These are phyloP conservation scores for Talaromyces amestolkiae DNA, from an alignment of 2,329 filamentous ascomycete species.

Conservation along the genomic window DNA sequence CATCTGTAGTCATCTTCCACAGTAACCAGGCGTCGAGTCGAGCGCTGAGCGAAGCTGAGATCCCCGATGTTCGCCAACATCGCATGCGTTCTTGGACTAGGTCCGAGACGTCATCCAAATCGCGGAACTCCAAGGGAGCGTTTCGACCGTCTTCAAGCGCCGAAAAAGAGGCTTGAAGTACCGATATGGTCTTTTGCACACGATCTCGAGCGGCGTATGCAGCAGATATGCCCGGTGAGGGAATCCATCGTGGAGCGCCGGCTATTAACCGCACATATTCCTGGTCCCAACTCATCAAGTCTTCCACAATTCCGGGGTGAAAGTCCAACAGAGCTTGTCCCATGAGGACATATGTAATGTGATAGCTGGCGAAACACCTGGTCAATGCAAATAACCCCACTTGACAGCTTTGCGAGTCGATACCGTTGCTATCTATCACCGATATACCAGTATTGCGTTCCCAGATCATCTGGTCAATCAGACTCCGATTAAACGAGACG, in stretches of 20 bases:
- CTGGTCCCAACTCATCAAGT: conserved; percentile 56
- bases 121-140: conserved; percentile 44
- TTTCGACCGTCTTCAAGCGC: conserved; percentile 43
- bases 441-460: conserved; percentile 53
- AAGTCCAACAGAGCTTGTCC: conserved; percentile 53
- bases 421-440: conserved; percentile 40
- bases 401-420: conserved; percentile 47
- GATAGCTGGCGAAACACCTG: conserved; percentile 56
- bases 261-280: conserved; percentile 55
- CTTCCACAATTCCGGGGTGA: conserved; percentile 53
- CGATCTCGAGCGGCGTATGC: conserved; percentile 49
- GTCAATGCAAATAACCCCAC: conserved; percentile 53
- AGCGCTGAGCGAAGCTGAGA: conserved; percentile 32
- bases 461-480: conserved; percentile 63
- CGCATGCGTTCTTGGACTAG: conserved; percentile 45
- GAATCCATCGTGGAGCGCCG: conserved; percentile 56
- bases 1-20: conserved; percentile 57
- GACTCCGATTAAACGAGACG: conserved; percentile 58
- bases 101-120: conserved; percentile 50
- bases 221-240: conserved; percentile 50
- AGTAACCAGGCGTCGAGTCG: conserved; percentile 50
- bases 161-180: conserved; percentile 45
- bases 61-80: conserved; percentile 39
- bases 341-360: conserved; percentile 49
- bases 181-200: conserved; percentile 41